Conservation (phyloP, 2,329 filamentous ascomycete genomes). For the Colletotrichum sidae region DNA sequence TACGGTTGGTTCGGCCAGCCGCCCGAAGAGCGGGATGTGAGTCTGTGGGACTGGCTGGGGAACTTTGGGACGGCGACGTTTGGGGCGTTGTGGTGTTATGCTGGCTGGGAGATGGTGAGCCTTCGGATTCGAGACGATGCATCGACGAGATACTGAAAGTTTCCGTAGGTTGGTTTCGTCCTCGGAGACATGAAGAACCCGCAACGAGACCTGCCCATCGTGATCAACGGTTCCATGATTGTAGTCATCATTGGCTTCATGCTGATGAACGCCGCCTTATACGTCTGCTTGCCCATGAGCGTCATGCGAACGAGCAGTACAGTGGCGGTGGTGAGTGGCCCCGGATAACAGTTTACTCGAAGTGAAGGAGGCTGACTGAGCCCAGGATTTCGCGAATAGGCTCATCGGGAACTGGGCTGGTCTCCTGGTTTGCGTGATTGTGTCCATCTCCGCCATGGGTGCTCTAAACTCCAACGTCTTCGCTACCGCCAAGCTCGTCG, state of each 20-base stretch:
- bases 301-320: conserved; percentile 53
- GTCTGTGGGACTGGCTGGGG: conserved; percentile 52
- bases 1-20: conserved; percentile 45
- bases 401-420: conserved; percentile 51
- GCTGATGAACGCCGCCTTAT: conserved; percentile 56
- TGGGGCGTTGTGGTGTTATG: conserved; percentile 56
- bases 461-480: conserved; percentile 58
- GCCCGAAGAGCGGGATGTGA: conserved; percentile 33
- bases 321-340: conserved; percentile 53
- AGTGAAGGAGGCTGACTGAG: conserved; percentile 40
- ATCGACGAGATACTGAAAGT: conserved; percentile 7
- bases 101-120: conserved; percentile 58
- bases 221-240: conserved; percentile 55
- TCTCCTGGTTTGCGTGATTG: conserved; percentile 52
- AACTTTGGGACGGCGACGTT: conserved; percentile 55
- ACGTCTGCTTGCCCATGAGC: conserved; percentile 54
- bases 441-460: conserved; percentile 54
- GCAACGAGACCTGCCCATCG: conserved; percentile 47
- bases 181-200: conserved; percentile 44
- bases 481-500: conserved; percentile 53
- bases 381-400: conserved; percentile 43
- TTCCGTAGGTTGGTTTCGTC: conserved; percentile 42
- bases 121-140: conserved; percentile 36
- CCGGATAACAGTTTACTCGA: background rate
- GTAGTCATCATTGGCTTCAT: conserved; percentile 55